Evolutionary conservation across 2,329 filamentous ascomycete species (phyloP).

Genomic region (Sporothrix phasma): DNA sequence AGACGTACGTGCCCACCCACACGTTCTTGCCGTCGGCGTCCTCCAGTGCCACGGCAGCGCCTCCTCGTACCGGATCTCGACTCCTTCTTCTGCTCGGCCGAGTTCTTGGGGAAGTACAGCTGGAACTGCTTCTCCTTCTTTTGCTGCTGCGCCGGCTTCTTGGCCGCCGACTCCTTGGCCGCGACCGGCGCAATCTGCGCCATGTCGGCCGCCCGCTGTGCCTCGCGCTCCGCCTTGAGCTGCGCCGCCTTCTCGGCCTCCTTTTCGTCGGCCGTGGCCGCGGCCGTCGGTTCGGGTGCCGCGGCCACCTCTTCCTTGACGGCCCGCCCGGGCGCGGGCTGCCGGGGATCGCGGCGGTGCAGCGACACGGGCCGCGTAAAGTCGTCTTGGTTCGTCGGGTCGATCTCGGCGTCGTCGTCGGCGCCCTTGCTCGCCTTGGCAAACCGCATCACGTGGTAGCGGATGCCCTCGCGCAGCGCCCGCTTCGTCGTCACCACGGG

Average conservation of each 20-base stretch:
- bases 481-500: constrained; percentile 78
- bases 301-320: constrained; percentile 47
- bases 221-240: constrained; percentile 66
- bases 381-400: constrained; percentile 60
- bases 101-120: constrained; percentile 69
- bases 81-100: constrained; percentile 70
- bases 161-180: constrained; percentile 46
- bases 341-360: constrained; percentile 77
- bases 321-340: constrained; percentile 52
- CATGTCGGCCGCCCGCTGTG: constrained; percentile 74
- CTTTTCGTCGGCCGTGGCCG: constrained; percentile 40
- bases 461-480: constrained; percentile 65
- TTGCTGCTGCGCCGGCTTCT: constrained; percentile 36
- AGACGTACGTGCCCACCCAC: constrained; percentile 87
- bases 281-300: constrained; percentile 29
- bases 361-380: constrained; percentile 83
- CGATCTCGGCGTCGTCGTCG: constrained; percentile 40
- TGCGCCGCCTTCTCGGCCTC: constrained; percentile 59
- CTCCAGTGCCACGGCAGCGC: constrained; percentile 93
- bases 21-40: constrained; percentile 93
- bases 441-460: constrained; percentile 82
- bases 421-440: constrained; percentile 48
- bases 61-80: constrained; percentile 79
- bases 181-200: constrained; percentile 87
- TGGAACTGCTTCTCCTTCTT: constrained; percentile 70